Evolutionary conservation across 345 rosid genomes (phyloP), one percentile per base, ranked within the genome.

Genomic region (Hibiscus syriacus): DNA sequence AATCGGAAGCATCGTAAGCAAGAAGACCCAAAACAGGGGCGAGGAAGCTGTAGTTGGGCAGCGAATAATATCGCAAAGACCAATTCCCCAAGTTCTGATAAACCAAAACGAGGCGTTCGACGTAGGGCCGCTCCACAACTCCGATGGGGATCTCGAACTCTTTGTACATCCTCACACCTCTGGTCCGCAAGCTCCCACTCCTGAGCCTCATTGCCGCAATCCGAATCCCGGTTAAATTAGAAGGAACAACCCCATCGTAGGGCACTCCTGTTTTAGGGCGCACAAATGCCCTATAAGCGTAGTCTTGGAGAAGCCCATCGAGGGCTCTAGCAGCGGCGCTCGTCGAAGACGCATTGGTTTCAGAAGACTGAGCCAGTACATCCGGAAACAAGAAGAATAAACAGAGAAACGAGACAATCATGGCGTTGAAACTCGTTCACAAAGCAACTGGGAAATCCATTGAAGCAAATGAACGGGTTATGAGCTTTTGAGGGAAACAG

Each of bases 61-160:
- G 74, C 7, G 84, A 87, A 78, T 92, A 94, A 62, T 85, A 92
- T 17, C 27, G 55, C n/a, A 0, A 55, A 41, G 99, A 89, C 89
- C 79, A 83, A 80, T 92, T 88, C 9, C 88, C 97, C 76, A 92
- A 74, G 77, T 94, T 92, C 52, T 94, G 98, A 72, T 94, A 92
- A 13, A 92, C 97, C 43, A 92, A 71, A 25, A 84, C 96, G 23
- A 94, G 87, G 79, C 99, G 81, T 83, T 83, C 82, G 23, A 90
- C 99, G 59, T 92, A 87, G 7, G 90, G 92, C 7, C 5, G 57
- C 58, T 30, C 89, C 0, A 54, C 69, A 26, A 91, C 79, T 38
- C 92, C 96, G 0, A 0, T 20, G 0, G 93, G 98, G 16, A 94
- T 83, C 48, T 30, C 41, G 61, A 92, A 92, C 79, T 90, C 88